Base-by-base conservation (phyloP, 2,329 filamentous ascomycete species). In the Didymella keratinophila region DNA sequence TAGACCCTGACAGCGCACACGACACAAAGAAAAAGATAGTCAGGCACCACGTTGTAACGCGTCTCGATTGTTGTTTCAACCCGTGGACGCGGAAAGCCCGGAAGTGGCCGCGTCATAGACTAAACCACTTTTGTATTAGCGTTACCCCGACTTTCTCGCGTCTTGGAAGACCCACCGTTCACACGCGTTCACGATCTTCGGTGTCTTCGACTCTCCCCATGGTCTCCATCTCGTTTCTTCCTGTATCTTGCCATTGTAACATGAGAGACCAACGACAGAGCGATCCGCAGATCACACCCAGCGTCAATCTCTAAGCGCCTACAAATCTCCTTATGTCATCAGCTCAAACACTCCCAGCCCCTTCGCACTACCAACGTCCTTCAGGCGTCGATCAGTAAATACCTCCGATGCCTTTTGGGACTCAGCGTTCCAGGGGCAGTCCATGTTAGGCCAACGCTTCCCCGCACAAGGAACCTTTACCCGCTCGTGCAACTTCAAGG, bases 391-490 rank as follows among this genome's bases (percentile, higher is more conserved):
- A 5, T 34, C 27, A 42, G 28, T 30, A 23, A 41, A 7, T 11
- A 16, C 11, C 6, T 32, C 7, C 7, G 10, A 28, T 21, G 3
- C 6, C 8, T 20, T 28, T 37, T 12, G 36, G 3, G 23, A 21
- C 3, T 10, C 18, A 25, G 23, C 2, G 10, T 4, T 4, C 12
- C 8, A 2, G n/a, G 11, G 25, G 20, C 34, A 16, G 7, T 41
- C 18, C 28, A 28, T 32, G 16, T 23, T 23, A 49, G 37, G 39
- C 23, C 30, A 7, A 18, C 11, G 34, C 34, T 18, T 30, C 21
- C 52, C 52, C 28, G 52, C 37, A 18, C 27, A n/a, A 43, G 43
- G 18, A 55, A 36, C 36, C 6, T 43, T 16, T 42, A 44, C 25
- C 34, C 27, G 28, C 20, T 25, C 14, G 2, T 39, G 25, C 18